Evolutionary conservation across 257 asterid genomes (phyloP).

Genomic region (Eustoma russellianum): DNA sequence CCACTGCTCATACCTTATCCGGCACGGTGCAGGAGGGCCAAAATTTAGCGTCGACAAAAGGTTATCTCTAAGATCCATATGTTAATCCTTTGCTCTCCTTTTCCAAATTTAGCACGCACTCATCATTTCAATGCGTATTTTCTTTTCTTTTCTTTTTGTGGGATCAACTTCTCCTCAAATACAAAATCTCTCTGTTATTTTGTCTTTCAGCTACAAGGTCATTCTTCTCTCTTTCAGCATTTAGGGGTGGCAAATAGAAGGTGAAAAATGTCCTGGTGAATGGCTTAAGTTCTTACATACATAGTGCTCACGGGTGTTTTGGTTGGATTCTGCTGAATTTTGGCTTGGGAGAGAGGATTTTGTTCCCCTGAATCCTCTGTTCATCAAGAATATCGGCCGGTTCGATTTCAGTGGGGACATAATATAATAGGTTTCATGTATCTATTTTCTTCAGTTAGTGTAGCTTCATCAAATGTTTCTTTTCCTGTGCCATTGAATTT

Average conservation of each 20-base stretch:
- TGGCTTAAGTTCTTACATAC: background rate
- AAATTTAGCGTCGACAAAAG: constrained; percentile 62
- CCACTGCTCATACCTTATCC: constrained; percentile 39
- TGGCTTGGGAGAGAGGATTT: background rate
- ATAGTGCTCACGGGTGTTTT: background rate
- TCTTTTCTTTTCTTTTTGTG: background rate
- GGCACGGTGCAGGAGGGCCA: constrained; percentile 64
- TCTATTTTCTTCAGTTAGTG: too few relatives aligned
- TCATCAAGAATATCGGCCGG: too few relatives aligned
- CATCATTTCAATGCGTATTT: background rate
- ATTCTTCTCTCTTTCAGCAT: constrained; percentile 98
- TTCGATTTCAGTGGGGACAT: too few relatives aligned
- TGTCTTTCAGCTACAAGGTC: constrained; percentile 81
- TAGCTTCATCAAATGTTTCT: too few relatives aligned
- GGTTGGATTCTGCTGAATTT: background rate
- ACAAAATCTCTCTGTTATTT: constrained; percentile 12
- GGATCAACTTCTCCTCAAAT: constrained; percentile 3
- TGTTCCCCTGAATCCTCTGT: too few relatives aligned
- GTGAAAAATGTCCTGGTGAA: constrained; percentile 17
- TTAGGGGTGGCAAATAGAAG: constrained; percentile 72
- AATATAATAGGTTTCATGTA: too few relatives aligned
- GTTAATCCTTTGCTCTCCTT: constrained; percentile 1
- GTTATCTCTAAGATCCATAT: constrained; percentile 19
- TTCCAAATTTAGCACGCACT: background rate
- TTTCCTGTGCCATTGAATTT: too few relatives aligned